A percentile compares a stretch with the other conserved stretches of the same genome.
Evolutionary conservation across 2,329 filamentous ascomycete genomes (phyloP).

Genomic region (Sporothrix globosa): DNA sequence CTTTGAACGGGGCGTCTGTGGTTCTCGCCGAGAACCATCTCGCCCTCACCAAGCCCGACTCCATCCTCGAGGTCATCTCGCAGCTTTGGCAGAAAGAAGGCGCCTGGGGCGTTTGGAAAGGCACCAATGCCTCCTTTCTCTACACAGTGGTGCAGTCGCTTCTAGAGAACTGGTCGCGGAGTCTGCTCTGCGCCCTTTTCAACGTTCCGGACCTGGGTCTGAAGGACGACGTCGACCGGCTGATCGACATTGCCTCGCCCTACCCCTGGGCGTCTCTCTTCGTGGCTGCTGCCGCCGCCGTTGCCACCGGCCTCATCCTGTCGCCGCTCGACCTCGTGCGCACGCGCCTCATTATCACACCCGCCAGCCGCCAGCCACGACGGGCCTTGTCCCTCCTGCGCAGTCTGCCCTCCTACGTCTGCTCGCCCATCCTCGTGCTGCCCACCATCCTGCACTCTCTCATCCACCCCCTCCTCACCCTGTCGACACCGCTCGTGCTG

Average conservation of each 20-base stretch:
- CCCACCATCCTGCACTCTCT: conserved; percentile 88
- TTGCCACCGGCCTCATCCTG: conserved; percentile 76
- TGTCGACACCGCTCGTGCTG: conserved; percentile 81
- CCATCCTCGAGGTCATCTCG: conserved; percentile 81
- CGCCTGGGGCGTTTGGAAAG: conserved; percentile 91
- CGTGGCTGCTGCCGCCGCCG: conserved; percentile 66
- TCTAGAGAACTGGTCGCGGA: conserved; percentile 88
- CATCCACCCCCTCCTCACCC: conserved; percentile 78
- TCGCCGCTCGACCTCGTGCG: conserved; percentile 88
- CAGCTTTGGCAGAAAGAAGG: conserved; percentile 90
- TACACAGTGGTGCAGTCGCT: conserved; percentile 86
- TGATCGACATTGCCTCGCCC: conserved; percentile 72
- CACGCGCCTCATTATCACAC: conserved; percentile 84
- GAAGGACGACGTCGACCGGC: conserved; percentile 74
- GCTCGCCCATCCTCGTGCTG: conserved; percentile 69
- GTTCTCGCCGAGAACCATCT: conserved; percentile 61
- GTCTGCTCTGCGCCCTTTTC: conserved; percentile 84
- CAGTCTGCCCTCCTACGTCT: conserved; percentile 75
- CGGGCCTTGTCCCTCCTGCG: conserved; percentile 78
- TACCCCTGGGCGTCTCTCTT: conserved; percentile 80
- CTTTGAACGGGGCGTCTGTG: background rate
- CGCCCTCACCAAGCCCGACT: conserved; percentile 72
- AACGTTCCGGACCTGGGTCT: conserved; percentile 84
- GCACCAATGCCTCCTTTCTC: conserved; percentile 87
- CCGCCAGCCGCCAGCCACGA: conserved; percentile 72